phyloP scores from a whole-genome alignment of 169 alveolate species.

The Eimeria mitis region DNA sequence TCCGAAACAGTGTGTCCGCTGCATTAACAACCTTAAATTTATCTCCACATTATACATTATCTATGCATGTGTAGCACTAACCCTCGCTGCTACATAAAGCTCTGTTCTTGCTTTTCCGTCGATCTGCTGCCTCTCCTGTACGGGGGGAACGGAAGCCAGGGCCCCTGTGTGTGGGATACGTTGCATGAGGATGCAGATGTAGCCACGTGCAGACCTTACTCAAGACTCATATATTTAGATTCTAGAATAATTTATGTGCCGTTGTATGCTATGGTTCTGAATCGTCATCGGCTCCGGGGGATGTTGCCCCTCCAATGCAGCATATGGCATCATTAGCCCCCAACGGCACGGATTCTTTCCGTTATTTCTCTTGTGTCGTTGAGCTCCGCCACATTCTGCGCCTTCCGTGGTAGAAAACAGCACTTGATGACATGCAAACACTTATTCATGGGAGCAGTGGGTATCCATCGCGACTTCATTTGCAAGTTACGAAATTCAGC shows the following conservation, averaged over 20 bases:
- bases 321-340: not conserved
- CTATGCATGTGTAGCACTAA: not conserved
- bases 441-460: not conserved
- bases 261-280: not conserved
- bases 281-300: conserved; percentile 7
- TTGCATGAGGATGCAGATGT: not conserved
- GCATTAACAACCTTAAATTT: not conserved
- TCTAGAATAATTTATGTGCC: not conserved
- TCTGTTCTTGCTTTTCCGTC: not conserved
- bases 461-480: not conserved
- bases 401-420: not conserved
- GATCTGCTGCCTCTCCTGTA: conserved; percentile 7
- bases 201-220: not conserved
- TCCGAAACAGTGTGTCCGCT: not conserved
- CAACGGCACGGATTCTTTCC: not conserved
- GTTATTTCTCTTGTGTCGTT: not conserved
- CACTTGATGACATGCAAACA: not conserved
- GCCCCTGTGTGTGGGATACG: not conserved
- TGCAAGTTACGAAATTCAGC: not conserved
- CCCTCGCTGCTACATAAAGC: not conserved
- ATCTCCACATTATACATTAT: not conserved
- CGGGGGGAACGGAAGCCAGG: conserved; percentile 11
- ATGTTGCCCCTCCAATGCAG: conserved; percentile 6
- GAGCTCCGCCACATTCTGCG: not conserved
- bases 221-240: not conserved